Evolutionary conservation across 352 stramenopile genomes (phyloP), one percentile per base, ranked within the genome.

Genomic region (Phytopythium vexans): DNA sequence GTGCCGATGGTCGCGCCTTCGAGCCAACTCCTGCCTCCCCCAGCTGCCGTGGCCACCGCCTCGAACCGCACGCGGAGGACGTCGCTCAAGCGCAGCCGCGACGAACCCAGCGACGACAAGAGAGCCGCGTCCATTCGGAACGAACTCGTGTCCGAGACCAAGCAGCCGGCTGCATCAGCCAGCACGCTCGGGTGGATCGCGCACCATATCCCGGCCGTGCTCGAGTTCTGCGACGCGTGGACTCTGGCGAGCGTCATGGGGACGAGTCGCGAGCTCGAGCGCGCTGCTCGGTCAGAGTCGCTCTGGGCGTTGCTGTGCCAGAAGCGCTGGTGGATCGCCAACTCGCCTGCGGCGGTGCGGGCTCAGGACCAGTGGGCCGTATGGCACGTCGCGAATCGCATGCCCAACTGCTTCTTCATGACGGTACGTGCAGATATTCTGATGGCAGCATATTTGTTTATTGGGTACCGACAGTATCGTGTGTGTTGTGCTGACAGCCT

Each of bases 211-310:
- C 72, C 72, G 8, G 66, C 62, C 4, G 47, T 86, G 39, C 41
- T 86, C 27, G 52, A 64, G 15, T 72, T 62, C 52, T 86, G 72
- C 40, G 75, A 86, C 46, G 75, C 75, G 9, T 84, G 75, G 75
- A 74, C 60, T 32, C 56, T 86, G 16, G 62, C 55, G 34, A 52
- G 40, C 1, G 49, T 82, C 6, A 72, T 72, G 70, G 27, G 47
- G 11, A 70, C 66, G 3, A 81, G 59, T 8, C 56, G 56, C 8
- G 70, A 77, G 16, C 40, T 86, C 34, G 40, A 35, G 5, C 11
- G 12, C 9, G 50, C 44, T 8, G 49, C 66, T n/a, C 52, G 53
- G 1, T 55, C 34, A 10, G 52, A 73, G 27, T 50, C 49, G n/a
- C 62, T 79, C 14, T 86, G 74, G 74, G 15, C 4, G n/a, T 41